Conservation (phyloP, 345 rosid genomes). For the Linum trigynum region DNA sequence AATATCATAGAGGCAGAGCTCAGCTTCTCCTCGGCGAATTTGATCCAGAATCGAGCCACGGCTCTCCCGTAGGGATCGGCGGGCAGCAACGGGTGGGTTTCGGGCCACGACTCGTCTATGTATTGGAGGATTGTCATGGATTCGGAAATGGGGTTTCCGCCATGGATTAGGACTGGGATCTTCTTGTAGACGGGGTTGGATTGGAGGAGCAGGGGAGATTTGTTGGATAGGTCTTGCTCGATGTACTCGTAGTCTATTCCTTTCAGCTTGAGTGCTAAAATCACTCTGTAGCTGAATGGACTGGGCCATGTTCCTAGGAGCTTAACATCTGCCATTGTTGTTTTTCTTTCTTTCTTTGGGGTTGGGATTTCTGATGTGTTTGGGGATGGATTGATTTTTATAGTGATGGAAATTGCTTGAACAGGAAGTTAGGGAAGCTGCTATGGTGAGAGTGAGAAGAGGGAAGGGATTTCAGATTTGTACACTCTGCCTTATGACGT, state of each 20-base stretch:
- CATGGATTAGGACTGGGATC: slow-evolving; percentile 5
- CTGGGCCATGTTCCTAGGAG: slow-evolving; percentile 10
- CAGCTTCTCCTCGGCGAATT: not conserved
- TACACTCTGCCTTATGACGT: no score
- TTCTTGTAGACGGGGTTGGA: slow-evolving; percentile 7
- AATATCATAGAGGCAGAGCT: not conserved
- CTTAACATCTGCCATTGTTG: slow-evolving; percentile 10
- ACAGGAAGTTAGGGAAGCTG: not conserved
- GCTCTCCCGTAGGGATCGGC: not conserved
- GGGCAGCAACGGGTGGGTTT: slow-evolving; percentile 2
- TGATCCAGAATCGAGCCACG: slow-evolving; percentile 7
- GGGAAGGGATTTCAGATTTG: not conserved
- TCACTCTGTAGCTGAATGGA: slow-evolving; percentile 12
- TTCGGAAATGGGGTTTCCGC: slow-evolving; percentile 4
- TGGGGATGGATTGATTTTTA: not conserved
- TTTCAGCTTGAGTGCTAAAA: slow-evolving; percentile 5
- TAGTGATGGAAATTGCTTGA: not conserved
- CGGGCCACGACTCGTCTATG: slow-evolving; percentile 1
- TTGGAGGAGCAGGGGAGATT: slow-evolving; percentile 1
- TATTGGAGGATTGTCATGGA: slow-evolving; percentile 3
- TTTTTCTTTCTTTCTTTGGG: not conserved
- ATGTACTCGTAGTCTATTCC: slow-evolving; percentile 6
- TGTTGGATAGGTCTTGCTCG: not conserved
- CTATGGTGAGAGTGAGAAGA: not conserved
- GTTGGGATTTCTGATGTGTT: not conserved